Evolutionary conservation across 257 asterid genomes (phyloP).

Genomic region (Solanum tacnaense): DNA sequence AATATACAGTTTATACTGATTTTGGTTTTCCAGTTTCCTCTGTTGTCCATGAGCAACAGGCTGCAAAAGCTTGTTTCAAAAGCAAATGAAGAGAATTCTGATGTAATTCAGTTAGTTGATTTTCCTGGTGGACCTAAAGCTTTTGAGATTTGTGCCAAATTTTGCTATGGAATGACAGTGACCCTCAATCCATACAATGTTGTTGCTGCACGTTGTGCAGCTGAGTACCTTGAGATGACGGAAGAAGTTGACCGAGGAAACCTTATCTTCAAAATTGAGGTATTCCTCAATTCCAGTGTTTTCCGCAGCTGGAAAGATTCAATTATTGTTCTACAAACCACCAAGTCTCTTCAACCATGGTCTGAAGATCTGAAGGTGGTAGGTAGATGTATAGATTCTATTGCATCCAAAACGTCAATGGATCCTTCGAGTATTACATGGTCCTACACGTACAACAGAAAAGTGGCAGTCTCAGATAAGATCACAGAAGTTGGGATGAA

Average conservation of each 20-base stretch:
- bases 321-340: slow-evolving; percentile 71
- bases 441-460: slow-evolving; percentile 77
- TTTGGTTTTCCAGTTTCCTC: slow-evolving; percentile 60
- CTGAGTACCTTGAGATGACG: slow-evolving; percentile 88
- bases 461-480: slow-evolving; percentile 32
- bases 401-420: slow-evolving; percentile 75
- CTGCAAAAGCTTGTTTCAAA: slow-evolving; percentile 50
- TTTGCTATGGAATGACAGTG: slow-evolving; percentile 80
- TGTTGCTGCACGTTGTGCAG: slow-evolving; percentile 79
- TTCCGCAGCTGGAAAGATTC: slow-evolving; percentile 90
- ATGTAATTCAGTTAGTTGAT: slow-evolving; percentile 44
- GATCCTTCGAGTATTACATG: slow-evolving; percentile 75
- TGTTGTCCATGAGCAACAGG: slow-evolving; percentile 71
- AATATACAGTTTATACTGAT: background rate
- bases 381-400: slow-evolving; percentile 70
- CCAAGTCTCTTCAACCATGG: slow-evolving; percentile 69
- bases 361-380: slow-evolving; percentile 70
- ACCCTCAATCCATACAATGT: slow-evolving; percentile 83
- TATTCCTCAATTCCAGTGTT: slow-evolving; percentile 73
- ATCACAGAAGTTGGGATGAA: slow-evolving; percentile 28
- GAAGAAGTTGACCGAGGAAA: slow-evolving; percentile 80
- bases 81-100: slow-evolving; percentile 30
- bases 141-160: slow-evolving; percentile 83
- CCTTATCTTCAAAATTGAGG: slow-evolving; percentile 65
- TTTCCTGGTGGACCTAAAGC: slow-evolving; percentile 94